phyloP scores from a whole-genome alignment of 768 basidiomycete species.

The Calocera cornea region DNA sequence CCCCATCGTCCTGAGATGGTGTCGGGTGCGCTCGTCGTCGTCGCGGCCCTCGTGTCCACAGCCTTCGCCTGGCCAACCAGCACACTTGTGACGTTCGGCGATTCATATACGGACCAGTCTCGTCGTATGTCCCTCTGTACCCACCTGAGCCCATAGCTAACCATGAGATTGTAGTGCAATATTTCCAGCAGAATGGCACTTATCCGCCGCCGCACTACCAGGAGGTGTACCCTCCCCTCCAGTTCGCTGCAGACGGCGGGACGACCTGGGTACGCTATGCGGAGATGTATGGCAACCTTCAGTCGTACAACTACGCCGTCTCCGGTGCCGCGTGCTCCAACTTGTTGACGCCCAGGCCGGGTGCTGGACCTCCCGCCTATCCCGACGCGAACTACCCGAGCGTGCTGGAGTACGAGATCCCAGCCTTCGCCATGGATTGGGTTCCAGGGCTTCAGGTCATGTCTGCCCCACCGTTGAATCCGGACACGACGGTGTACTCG shows the following conservation, averaged over 20 bases:
- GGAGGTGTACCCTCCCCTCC: not conserved
- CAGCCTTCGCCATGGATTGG: slow-evolving; percentile 3
- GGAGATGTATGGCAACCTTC: not conserved
- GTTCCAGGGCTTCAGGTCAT: not conserved
- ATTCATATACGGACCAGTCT: slow-evolving; percentile 42
- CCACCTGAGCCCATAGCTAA: not conserved
- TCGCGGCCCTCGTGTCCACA: too few relatives aligned
- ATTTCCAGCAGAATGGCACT: not conserved
- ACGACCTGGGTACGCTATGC: slow-evolving; percentile 2
- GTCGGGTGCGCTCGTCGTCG: too few relatives aligned
- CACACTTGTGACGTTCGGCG: slow-evolving; percentile 53
- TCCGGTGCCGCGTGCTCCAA: slow-evolving; percentile 8
- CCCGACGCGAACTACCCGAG: not conserved
- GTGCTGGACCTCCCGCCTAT: not conserved
- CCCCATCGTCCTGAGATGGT: too few relatives aligned
- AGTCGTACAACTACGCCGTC: slow-evolving; percentile 7
- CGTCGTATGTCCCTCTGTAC: not conserved
- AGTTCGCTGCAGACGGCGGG: not conserved
- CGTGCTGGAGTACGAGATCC: slow-evolving; percentile 9
- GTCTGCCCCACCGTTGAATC: not conserved
- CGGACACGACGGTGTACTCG: slow-evolving; percentile 5
- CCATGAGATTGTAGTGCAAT: not conserved
- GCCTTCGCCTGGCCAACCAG: too few relatives aligned
- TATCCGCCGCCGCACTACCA: not conserved
- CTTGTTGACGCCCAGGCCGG: not conserved